Evolutionary conservation across 306 rosid species (phyloP).

Genomic region (apple (Malus domestica)): ASM211411v1 NC_041796.1:31269001-31269500

Average conservation of each 20-base stretch:
- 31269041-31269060: neutral
- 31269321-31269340: neutral
- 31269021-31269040: neutral
- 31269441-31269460: neutral
- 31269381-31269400: neutral
- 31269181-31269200: conserved; percentile 79
- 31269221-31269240: conserved; percentile 52
- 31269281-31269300: neutral
- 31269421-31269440: neutral
- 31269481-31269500: neutral
- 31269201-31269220: conserved; percentile 70
- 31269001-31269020: neutral
- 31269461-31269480: neutral
- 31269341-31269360: neutral
- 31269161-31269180: conserved; percentile 45
- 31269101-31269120: neutral
- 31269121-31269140: neutral
- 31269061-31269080: neutral
- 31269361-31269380: neutral
- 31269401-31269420: neutral
- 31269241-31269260: conserved; percentile 40
- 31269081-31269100: neutral
- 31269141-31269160: neutral
- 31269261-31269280: conserved; percentile 62
- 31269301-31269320: neutral